Evolutionary conservation across 2,329 filamentous ascomycete genomes (phyloP).

Genomic region (Pyrenophora graminea): DNA sequence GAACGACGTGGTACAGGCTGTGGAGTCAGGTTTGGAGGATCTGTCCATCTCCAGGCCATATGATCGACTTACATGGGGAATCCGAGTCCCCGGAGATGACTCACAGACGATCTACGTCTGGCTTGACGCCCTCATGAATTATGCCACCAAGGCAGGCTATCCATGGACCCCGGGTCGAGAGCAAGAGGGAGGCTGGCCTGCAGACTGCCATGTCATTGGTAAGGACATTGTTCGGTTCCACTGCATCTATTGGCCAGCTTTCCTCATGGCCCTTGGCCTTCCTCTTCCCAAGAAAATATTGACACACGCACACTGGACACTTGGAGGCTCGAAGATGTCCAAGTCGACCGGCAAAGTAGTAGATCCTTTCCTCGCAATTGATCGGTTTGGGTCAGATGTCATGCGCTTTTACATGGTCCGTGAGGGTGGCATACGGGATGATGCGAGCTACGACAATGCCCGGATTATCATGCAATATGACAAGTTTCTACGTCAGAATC

Average conservation of each 20-base stretch:
- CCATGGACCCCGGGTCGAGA: conserved; percentile 73
- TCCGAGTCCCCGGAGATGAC: conserved; percentile 81
- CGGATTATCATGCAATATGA: conserved; percentile 77
- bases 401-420: conserved; percentile 88
- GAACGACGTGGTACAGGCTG: conserved; percentile 77
- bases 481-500: conserved; percentile 73
- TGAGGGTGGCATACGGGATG: conserved; percentile 75
- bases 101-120: conserved; percentile 96
- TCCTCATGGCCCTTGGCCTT: conserved; percentile 85
- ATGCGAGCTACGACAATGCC: conserved; percentile 83
- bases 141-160: conserved; percentile 85
- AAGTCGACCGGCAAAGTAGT: conserved; percentile 95
- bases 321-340: conserved; percentile 91
- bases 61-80: conserved; percentile 81
- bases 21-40: conserved; percentile 78
- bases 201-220: conserved; percentile 88
- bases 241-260: conserved; percentile 96
- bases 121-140: conserved; percentile 95
- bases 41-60: conserved; percentile 85
- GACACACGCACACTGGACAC: conserved; percentile 93
- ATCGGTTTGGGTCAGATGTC: conserved; percentile 83
- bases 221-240: conserved; percentile 97
- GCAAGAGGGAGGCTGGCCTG: conserved; percentile 75
- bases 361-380: conserved; percentile 87
- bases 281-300: conserved; percentile 78